phyloP scores from a whole-genome alignment of 345 rosid genomes.

The Eucalyptus paniculata region DNA sequence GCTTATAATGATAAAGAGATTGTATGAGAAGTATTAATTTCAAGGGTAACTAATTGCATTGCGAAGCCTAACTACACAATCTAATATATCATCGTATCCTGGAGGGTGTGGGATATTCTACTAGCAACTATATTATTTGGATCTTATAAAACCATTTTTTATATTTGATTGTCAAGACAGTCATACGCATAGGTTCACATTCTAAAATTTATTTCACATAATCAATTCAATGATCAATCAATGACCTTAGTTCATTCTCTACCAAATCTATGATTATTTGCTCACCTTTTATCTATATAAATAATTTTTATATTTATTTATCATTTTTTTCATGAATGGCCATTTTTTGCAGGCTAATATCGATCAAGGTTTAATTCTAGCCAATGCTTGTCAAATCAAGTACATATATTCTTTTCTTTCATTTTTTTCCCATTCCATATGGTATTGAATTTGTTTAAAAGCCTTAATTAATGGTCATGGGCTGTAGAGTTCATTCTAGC shows the following conservation, averaged over 20 bases:
- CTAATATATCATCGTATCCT: fast-evolving
- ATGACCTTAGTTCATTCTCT: not conserved
- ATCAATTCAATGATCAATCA: not conserved
- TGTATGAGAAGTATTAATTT: not conserved
- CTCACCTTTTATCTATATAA: not conserved
- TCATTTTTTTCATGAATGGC: not conserved
- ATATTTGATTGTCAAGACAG: not conserved
- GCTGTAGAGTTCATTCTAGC: no score
- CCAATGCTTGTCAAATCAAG: not conserved
- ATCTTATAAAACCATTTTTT: not conserved
- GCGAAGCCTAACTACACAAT: not conserved
- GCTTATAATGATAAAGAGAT: not conserved
- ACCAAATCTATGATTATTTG: not conserved
- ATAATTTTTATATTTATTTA: no score
- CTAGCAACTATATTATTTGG: not conserved
- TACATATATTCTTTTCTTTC: no score
- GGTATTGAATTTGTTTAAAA: no score
- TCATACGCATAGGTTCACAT: not conserved
- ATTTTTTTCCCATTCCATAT: no score
- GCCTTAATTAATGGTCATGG: no score
- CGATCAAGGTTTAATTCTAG: fast-evolving
- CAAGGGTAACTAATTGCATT: not conserved
- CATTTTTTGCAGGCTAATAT: not conserved
- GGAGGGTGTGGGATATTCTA: not conserved
- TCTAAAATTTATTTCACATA: not conserved